Evolutionary conservation across 169 alveolate genomes (phyloP), one percentile per base, ranked within the genome.

Genomic region (Condylostoma magnum): DNA sequence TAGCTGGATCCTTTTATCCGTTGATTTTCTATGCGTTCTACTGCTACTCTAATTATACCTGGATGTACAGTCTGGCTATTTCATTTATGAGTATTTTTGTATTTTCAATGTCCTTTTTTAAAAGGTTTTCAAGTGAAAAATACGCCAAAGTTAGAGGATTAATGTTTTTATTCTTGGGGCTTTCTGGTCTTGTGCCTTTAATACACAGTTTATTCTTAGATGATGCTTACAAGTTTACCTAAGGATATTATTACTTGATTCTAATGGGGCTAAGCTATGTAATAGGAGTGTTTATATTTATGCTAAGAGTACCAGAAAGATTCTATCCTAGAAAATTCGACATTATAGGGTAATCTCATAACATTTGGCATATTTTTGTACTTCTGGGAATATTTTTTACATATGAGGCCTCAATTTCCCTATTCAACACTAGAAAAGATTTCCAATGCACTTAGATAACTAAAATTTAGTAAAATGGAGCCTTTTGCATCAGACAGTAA

Each of bases 1-100:
- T 89, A n/a, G 77, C 86, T 2, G 95, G 95, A 4, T 77, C 89
- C 4, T 71, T 80, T 47, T 79, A 75, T 50, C 88, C 91, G 33
- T 84, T 87, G 12, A 56, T 67, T 57, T 82, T 76, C 60, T 88
- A 88, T 66, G 65, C 69, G 33, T 82, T 74, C 57, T 74, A 80
- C 65, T 80, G 73, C 60, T 58, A 38, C n/a, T 3, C 33, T 2
- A 34, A 44, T 12, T 56, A 12, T 25, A 15, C 20, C 41, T 28
- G 65, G 43, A 55, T 38, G 69, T 76, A 67, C 28, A 18, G 46
- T n/a, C 5, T n/a, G 27, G 60, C 28, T 46, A 67, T 53, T 27
- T 68, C 72, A 3, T 22, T 10, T 30, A 22, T 43, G 51, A 53
- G 66, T 43, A 15, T 76, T 8, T 63, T 80, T 25, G 77, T 70